Evolutionary conservation across 1,139 yeast species (phyloP).

Genomic region (Kodamaea derodonti): DNA sequence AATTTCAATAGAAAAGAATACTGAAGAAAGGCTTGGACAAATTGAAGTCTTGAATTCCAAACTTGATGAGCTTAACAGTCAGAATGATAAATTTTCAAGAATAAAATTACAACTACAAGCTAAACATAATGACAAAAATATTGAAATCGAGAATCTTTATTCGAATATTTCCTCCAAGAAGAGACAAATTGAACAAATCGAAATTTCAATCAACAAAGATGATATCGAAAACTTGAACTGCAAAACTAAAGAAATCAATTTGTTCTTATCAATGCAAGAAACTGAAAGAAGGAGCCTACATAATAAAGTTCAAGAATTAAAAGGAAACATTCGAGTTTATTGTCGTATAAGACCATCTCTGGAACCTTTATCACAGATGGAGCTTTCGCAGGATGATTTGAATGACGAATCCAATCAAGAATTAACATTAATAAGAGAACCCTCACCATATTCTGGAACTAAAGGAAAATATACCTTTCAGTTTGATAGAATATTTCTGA

Average conservation of each 20-base stretch:
- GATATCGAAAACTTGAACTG: conserved; percentile 7
- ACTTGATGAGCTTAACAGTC: not conserved
- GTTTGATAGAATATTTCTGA: conserved; percentile 77
- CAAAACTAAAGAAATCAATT: conserved; percentile 20
- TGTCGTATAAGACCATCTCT: conserved; percentile 75
- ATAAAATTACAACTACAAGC: conserved; percentile 10
- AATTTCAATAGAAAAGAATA: conserved; percentile 9
- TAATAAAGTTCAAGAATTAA: conserved; percentile 74
- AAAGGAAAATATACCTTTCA: conserved; percentile 42
- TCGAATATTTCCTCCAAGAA: conserved; percentile 11
- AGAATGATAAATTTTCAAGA: conserved; percentile 5
- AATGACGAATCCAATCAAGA: conserved; percentile 50
- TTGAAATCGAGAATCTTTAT: conserved; percentile 19
- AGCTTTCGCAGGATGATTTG: conserved; percentile 48
- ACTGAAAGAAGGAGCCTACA: conserved; percentile 60
- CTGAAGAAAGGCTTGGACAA: conserved; percentile 4
- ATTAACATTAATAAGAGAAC: conserved; percentile 27
- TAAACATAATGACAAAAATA: conserved; percentile 15
- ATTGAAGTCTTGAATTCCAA: conserved; percentile 4
- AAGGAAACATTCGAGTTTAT: conserved; percentile 89
- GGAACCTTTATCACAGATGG: conserved; percentile 32
- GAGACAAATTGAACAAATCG: conserved; percentile 8
- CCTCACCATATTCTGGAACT: conserved; percentile 3
- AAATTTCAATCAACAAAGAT: conserved; percentile 3
- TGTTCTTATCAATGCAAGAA: conserved; percentile 22